These are phyloP conservation scores for Trametes cubensis DNA, from an alignment of 768 basidiomycete genomes.

Conservation along the genomic window DNA sequence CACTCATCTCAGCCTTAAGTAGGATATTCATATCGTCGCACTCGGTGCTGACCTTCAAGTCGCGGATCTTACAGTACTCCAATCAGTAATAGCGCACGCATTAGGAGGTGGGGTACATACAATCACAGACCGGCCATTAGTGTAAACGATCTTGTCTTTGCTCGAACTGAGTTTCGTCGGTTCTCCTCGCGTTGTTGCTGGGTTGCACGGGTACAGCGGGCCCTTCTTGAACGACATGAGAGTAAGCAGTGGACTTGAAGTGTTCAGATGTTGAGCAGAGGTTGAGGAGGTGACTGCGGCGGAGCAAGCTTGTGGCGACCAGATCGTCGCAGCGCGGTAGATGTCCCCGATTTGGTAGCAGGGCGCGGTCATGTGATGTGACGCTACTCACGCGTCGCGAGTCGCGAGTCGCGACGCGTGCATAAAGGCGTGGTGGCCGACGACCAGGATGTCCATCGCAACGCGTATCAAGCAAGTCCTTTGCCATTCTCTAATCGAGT, in stretches of 20 bases:
- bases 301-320: constrained; percentile 4
- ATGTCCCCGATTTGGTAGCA: constrained; percentile 24
- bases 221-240: constrained; percentile 55
- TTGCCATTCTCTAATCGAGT: too few relatives aligned
- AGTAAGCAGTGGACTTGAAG: background rate
- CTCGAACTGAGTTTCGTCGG: constrained; percentile 72
- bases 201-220: constrained; percentile 67
- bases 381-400: constrained; percentile 12
- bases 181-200: constrained; percentile 64
- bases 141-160: constrained; percentile 84
- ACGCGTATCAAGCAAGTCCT: too few relatives aligned
- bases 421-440: too few relatives aligned
- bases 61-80: constrained; percentile 61
- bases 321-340: constrained; percentile 14
- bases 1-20: constrained; percentile 13
- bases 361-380: constrained; percentile 23
- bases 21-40: background rate
- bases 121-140: constrained; percentile 82
- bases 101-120: constrained; percentile 50
- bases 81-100: background rate
- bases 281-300: background rate
- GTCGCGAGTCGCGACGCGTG: constrained; percentile 20
- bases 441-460: background rate
- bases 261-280: background rate
- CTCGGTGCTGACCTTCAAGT: constrained; percentile 65